Evolutionary conservation across 768 basidiomycete genomes (phyloP), one percentile per base, ranked within the genome.

Genomic region (Hemileccinum rubropunctum): DNA sequence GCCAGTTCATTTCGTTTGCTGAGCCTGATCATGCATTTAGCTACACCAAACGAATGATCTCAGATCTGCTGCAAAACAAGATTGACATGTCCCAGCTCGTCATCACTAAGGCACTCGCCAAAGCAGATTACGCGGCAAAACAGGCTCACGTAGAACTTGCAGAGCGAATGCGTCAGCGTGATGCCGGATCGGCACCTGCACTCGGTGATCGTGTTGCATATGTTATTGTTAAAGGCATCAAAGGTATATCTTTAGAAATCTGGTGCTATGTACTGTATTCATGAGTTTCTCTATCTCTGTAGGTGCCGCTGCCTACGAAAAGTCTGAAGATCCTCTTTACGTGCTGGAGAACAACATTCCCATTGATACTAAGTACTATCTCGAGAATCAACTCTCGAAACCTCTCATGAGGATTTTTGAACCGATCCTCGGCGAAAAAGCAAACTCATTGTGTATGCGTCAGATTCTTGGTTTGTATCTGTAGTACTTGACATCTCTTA

Each of bases 51-150:
- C 90, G 88, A 56, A 86, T 83, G 37, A 98, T 98, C 53, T 82
- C 95, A 0, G 95, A 98, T 61, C 76, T 99, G 2, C 72, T 99
- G 26, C 95, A 97, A 65, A 98, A 98, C 71, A 95, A 88, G 70
- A 76, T 99, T 42, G 97, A 99, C 66, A 95, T 99, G 91, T 98
- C 95, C 8, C 97, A 98, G 64, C 79, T 99, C 18, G 97, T 99
- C 64, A 99, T 99, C 60, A 98, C 97, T 13, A 99, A 99, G 63
- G 97, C 95, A 0, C 77, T 98, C 15, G 76, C 95, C 1, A 99
- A 98, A 72, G 76, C 82, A 33, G 97, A 98, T 62, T 98, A 99
- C 62, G 80, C 84, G 43, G 93, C 81, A 8, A 98, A 95, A 67
- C 97, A 98, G 69, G 95, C 97, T 0, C 97, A 99, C 59, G 91